phyloP scores from a whole-genome alignment of 768 basidiomycete species.

The Trametes meyenii region DNA sequence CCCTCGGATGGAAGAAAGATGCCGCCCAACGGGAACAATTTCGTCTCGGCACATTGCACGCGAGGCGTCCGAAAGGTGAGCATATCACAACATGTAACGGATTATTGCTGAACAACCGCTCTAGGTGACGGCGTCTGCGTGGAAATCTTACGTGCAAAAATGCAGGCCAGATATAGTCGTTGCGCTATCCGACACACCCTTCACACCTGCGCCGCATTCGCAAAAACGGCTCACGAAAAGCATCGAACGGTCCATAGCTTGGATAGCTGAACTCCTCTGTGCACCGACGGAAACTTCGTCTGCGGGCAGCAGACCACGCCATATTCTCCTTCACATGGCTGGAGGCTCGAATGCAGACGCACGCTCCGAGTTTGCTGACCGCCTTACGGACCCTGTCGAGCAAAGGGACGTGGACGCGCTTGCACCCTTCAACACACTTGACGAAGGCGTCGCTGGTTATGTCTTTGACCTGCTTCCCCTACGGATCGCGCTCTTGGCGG shows the following conservation, averaged over 20 bases:
- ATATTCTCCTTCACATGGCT: slow-evolving; percentile 70
- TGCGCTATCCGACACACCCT: slow-evolving; percentile 71
- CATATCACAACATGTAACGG: background rate
- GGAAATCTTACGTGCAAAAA: slow-evolving; percentile 53
- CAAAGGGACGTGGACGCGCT: slow-evolving; percentile 57
- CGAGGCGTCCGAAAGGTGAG: slow-evolving; percentile 74
- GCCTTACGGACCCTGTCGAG: slow-evolving; percentile 57
- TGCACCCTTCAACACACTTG: slow-evolving; percentile 55
- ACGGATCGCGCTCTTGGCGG: slow-evolving; percentile 22
- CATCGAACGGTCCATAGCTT: slow-evolving; percentile 66
- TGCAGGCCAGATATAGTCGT: slow-evolving; percentile 72
- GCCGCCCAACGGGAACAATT: slow-evolving; percentile 69
- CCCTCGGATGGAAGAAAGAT: slow-evolving; percentile 65
- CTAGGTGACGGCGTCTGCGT: slow-evolving; percentile 59
- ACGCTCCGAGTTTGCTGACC: slow-evolving; percentile 62
- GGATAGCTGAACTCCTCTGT: slow-evolving; percentile 61
- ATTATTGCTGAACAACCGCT: background rate
- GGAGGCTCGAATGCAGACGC: slow-evolving; percentile 61
- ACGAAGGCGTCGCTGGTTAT: slow-evolving; percentile 74
- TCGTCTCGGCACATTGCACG: slow-evolving; percentile 58
- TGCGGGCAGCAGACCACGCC: slow-evolving; percentile 26
- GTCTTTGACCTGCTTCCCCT: slow-evolving; percentile 66
- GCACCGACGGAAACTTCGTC: slow-evolving; percentile 21
- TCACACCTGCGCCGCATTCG: slow-evolving; percentile 64
- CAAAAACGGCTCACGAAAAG: slow-evolving; percentile 81